Percentiles rank a stretch among this genome's conserved stretches.
phyloP scores from a whole-genome alignment of 2,329 filamentous ascomycete genomes.

The Pleurostoma richardsiae region DNA sequence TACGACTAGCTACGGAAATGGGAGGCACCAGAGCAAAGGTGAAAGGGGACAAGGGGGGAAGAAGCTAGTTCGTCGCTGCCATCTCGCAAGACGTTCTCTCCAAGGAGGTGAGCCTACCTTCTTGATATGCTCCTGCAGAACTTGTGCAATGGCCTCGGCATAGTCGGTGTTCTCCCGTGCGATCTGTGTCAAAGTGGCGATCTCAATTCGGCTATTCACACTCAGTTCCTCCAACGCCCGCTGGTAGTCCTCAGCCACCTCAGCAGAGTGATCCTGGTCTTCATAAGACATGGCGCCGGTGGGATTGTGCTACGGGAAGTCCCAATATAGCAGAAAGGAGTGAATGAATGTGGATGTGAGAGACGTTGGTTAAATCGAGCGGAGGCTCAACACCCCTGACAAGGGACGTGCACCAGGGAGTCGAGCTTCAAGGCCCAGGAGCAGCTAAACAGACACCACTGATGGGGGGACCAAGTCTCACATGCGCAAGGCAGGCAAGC shows the following conservation, averaged over 20 bases:
- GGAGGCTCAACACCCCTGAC: too few species aligned
- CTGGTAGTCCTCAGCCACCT: slow-evolving; percentile 93
- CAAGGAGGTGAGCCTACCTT: slow-evolving; percentile 61
- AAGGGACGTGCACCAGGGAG: too few species aligned
- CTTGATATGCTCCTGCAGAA: slow-evolving; percentile 88
- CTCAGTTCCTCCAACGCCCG: slow-evolving; percentile 89
- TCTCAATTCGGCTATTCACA: slow-evolving; percentile 88
- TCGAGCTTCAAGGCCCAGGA: too few species aligned
- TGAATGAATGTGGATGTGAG: too few species aligned
- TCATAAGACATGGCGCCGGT: slow-evolving; percentile 40
- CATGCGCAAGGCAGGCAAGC: too few species aligned
- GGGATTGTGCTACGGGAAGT: slow-evolving; percentile 2
- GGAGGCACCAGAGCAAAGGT: neutral
- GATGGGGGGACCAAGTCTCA: too few species aligned
- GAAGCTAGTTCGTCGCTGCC: neutral
- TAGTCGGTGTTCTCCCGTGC: slow-evolving; percentile 96
- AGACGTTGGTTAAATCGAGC: too few species aligned
- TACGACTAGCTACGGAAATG: neutral
- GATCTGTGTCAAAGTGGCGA: slow-evolving; percentile 95
- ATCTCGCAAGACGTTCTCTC: too few species aligned
- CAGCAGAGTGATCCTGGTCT: slow-evolving; percentile 56
- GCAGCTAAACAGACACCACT: too few species aligned
- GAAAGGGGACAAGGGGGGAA: slow-evolving; percentile 1
- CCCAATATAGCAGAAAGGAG: too few species aligned
- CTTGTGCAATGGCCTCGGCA: slow-evolving; percentile 86